Percentiles rank a stretch among this genome's conserved stretches.
These are phyloP conservation scores for Candida sp. DNA, from an alignment of 1,139 yeast genomes.

Conservation along the genomic window DNA sequence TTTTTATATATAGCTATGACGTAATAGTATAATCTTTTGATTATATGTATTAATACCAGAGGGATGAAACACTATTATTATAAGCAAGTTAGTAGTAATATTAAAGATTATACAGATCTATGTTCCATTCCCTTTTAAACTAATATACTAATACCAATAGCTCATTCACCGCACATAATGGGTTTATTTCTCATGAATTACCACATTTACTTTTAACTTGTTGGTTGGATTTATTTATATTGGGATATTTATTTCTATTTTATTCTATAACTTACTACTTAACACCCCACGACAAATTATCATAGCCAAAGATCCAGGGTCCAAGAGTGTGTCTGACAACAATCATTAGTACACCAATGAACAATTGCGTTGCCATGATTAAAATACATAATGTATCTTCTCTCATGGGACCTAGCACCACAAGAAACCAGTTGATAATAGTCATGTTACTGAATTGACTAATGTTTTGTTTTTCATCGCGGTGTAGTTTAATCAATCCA, in stretches of 20 bases:
- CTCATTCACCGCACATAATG: no score
- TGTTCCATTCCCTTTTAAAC: no score
- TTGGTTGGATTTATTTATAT: no score
- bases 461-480: conserved; percentile 31
- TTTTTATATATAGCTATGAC: no score
- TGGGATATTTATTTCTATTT: not conserved
- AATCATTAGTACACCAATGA: conserved; percentile 65
- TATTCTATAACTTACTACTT: conserved; percentile 14
- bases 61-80: no score
- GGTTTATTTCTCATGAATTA: no score
- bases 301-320: conserved; percentile 84
- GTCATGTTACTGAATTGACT: conserved; percentile 77
- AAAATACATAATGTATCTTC: conserved; percentile 71
- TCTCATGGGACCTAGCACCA: conserved; percentile 85
- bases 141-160: no score
- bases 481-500: conserved; percentile 46
- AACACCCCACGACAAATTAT: conserved; percentile 60
- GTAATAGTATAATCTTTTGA: no score
- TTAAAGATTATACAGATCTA: no score
- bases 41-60: no score
- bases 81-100: no score
- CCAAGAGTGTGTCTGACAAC: conserved; percentile 81
- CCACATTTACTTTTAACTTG: no score
- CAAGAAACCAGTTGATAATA: conserved; percentile 74
- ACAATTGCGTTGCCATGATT: conserved; percentile 60